Evolutionary conservation across 345 rosid species (phyloP).

Genomic region (Fremontodendron californicum): DNA sequence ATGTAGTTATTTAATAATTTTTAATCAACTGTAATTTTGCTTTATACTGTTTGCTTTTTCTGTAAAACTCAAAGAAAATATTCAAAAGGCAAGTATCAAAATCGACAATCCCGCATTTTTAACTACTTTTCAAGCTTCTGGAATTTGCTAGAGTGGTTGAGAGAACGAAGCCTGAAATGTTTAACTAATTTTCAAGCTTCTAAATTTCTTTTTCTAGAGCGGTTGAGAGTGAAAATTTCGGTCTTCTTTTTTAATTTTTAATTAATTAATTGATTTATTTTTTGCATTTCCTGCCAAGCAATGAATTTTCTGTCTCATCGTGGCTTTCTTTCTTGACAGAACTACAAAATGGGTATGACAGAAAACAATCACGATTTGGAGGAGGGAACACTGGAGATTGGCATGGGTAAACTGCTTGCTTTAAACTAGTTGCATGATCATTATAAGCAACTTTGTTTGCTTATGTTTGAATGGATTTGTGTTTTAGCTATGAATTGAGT

Average conservation of each 20-base stretch:
- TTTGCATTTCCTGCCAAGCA: neutral
- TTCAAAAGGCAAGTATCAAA: neutral
- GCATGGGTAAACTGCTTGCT: slow-evolving; percentile 64
- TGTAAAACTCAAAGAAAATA: neutral
- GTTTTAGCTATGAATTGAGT: neutral
- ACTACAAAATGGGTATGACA: slow-evolving; percentile 40
- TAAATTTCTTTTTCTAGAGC: neutral
- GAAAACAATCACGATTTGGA: slow-evolving; percentile 45
- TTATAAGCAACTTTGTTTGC: neutral
- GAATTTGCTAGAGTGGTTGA: neutral
- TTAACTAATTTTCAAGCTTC: neutral
- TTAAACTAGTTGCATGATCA: neutral
- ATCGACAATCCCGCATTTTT: neutral
- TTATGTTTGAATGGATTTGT: neutral
- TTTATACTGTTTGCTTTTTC: neutral
- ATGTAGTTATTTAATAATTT: neutral
- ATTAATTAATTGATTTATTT: neutral
- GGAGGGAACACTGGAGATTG: slow-evolving; percentile 76
- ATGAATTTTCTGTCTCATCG: neutral
- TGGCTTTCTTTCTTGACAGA: slow-evolving; percentile 6
- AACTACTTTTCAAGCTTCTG: neutral
- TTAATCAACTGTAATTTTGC: neutral
- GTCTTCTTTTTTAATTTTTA: neutral
- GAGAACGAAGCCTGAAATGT: neutral
- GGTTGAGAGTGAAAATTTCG: neutral